Conservation (phyloP, 768 basidiomycete genomes). For the Epithele typhae region DNA sequence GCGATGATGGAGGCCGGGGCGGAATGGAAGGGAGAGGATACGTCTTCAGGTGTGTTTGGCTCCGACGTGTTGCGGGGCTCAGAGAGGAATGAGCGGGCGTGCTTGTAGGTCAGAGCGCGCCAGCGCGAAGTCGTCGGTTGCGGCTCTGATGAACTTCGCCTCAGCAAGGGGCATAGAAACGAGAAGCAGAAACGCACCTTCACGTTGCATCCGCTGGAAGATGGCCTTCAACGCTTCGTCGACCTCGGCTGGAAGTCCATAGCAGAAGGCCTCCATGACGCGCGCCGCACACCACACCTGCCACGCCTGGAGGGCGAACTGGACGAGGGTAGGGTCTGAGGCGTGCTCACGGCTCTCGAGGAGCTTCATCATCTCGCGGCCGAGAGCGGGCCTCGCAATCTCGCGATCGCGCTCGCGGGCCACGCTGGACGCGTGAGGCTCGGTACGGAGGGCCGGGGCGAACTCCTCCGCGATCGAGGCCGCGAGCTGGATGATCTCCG, state of each 20-base stretch:
- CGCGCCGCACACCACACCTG: slow-evolving; percentile 29
- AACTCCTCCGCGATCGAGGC: slow-evolving; percentile 31
- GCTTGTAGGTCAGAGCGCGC: slow-evolving; percentile 31
- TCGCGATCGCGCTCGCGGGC: slow-evolving; percentile 24
- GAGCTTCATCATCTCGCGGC: slow-evolving; percentile 25
- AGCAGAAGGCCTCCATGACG: slow-evolving; percentile 30
- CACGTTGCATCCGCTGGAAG: slow-evolving; percentile 29
- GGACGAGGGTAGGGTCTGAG: slow-evolving; percentile 31
- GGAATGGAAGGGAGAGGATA: slow-evolving; percentile 19
- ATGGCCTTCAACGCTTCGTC: slow-evolving; percentile 25
- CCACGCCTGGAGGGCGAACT: slow-evolving; percentile 35
- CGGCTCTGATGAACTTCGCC: slow-evolving; percentile 23
- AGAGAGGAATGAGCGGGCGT: slow-evolving; percentile 22
- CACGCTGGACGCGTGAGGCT: slow-evolving; percentile 14
- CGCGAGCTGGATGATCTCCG: slow-evolving; percentile 32
- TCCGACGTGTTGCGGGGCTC: slow-evolving; percentile 8
- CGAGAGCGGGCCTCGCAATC: slow-evolving; percentile 24
- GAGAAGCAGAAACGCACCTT: slow-evolving; percentile 18
- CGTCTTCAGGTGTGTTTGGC: slow-evolving; percentile 16
- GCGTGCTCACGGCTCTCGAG: slow-evolving; percentile 26
- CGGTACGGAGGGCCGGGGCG: slow-evolving; percentile 16
- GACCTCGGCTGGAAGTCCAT: slow-evolving; percentile 26
- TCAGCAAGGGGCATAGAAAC: too few relatives aligned
- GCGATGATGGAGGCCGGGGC: slow-evolving; percentile 13
- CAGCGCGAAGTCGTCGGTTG: slow-evolving; percentile 33